Evolutionary conservation across 1,284 basidiomycete genomes (phyloP).

Genomic region (Trametes polyzona): DNA sequence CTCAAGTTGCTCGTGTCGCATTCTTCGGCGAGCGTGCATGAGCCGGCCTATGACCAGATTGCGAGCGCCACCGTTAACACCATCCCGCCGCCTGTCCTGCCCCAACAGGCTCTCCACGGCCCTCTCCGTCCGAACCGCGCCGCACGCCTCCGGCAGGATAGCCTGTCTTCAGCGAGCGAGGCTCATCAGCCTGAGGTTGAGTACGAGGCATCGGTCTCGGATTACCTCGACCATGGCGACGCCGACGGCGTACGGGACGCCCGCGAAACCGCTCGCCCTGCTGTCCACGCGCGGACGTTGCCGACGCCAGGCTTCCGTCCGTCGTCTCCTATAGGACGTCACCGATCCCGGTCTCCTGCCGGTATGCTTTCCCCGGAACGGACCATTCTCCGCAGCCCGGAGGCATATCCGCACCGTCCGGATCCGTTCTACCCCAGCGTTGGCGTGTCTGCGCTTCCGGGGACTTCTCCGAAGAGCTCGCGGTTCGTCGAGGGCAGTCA

Average conservation of each 20-base stretch:
- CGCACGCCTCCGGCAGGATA: constrained; percentile 63
- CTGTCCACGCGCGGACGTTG: constrained; percentile 32
- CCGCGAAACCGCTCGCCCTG: constrained; percentile 40
- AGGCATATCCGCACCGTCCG: constrained; percentile 25
- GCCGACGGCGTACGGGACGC: constrained; percentile 50
- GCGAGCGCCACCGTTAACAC: constrained; percentile 50
- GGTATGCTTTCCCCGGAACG: constrained; percentile 51
- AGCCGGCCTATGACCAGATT: constrained; percentile 43
- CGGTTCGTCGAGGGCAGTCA: constrained; percentile 28
- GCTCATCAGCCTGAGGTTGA: constrained; percentile 54
- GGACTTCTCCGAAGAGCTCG: constrained; percentile 25
- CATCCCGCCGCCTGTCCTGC: constrained; percentile 57
- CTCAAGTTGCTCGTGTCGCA: constrained; percentile 83
- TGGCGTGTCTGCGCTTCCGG: constrained; percentile 21
- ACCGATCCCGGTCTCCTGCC: constrained; percentile 33
- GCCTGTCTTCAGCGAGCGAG: constrained; percentile 71
- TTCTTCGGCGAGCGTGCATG: constrained; percentile 62
- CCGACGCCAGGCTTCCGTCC: constrained; percentile 38
- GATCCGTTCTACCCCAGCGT: constrained; percentile 24
- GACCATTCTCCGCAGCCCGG: constrained; percentile 23
- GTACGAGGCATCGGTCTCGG: constrained; percentile 68
- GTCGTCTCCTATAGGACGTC: constrained; percentile 33
- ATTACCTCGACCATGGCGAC: constrained; percentile 65
- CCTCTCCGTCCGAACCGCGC: constrained; percentile 57
- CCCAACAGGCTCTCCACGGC: constrained; percentile 37